Conservation (phyloP, 441 rosid species). For the Euphorbia celastroides region DNA sequence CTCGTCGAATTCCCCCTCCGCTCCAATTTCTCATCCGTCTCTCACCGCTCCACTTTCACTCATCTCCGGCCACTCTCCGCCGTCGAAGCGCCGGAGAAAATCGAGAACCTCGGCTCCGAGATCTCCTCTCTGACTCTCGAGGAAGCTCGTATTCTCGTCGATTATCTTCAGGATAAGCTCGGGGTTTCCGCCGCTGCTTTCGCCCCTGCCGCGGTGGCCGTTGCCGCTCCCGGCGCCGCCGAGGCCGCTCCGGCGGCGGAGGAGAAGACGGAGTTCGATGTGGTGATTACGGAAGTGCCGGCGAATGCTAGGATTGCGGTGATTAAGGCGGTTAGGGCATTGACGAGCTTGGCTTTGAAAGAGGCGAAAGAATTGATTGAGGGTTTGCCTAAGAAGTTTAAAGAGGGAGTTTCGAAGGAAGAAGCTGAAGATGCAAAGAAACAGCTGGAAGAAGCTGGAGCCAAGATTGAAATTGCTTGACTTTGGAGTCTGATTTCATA, state of each 20-base stretch:
- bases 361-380: conserved; percentile 86
- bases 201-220: conserved; percentile 57
- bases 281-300: conserved; percentile 71
- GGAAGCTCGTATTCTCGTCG: conserved; percentile 77
- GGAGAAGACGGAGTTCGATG: conserved; percentile 81
- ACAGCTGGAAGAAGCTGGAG: conserved; percentile 79
- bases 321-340: conserved; percentile 66
- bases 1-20: conserved; percentile 15
- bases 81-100: conserved; percentile 65
- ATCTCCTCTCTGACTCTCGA: conserved; percentile 66
- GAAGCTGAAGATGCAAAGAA: conserved; percentile 83
- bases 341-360: conserved; percentile 70
- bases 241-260: conserved; percentile 41
- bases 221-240: conserved; percentile 30
- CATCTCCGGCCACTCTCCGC: conserved; percentile 50
- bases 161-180: conserved; percentile 76
- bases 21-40: conserved; percentile 15
- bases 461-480: conserved; percentile 47
- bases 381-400: conserved; percentile 83
- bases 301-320: conserved; percentile 59
- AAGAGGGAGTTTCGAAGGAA: conserved; percentile 58
- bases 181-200: conserved; percentile 74
- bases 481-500: not conserved
- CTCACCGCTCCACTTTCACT: conserved; percentile 30
- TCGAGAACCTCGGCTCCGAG: conserved; percentile 59